Evolutionary conservation across 495 filamentous ascomycete genomes (phyloP).

Genomic region (Trypethelium eluteriae): DNA sequence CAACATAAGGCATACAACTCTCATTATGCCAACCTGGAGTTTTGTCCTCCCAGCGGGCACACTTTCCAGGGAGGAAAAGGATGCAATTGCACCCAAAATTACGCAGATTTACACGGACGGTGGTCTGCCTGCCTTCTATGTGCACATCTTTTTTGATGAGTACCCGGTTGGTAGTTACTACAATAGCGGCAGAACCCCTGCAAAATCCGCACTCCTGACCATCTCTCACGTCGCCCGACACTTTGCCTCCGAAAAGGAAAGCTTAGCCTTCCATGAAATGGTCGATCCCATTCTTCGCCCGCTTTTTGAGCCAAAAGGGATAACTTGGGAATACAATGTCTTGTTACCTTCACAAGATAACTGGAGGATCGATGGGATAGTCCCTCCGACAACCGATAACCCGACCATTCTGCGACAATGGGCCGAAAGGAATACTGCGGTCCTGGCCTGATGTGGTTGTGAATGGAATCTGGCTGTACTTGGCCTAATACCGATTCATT

Average conservation of each 20-base stretch:
- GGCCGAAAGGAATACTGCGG: background rate
- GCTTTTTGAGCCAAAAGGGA: background rate
- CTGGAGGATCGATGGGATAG: background rate
- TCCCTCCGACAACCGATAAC: background rate
- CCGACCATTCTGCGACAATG: background rate
- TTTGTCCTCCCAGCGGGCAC: background rate
- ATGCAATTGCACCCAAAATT: background rate
- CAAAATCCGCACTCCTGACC: background rate
- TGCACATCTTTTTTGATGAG: conserved; percentile 5
- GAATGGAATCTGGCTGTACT: too few relatives aligned
- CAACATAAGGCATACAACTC: too few relatives aligned
- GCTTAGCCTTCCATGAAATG: background rate
- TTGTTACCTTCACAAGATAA: conserved; percentile 3
- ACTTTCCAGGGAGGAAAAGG: background rate
- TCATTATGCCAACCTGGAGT: background rate
- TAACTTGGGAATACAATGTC: conserved; percentile 5
- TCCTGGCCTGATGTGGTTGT: background rate
- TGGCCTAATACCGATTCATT: too few relatives aligned
- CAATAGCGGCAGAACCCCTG: background rate
- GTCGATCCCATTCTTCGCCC: background rate
- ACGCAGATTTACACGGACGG: background rate
- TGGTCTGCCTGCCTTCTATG: background rate
- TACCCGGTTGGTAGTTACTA: conserved; percentile 1
- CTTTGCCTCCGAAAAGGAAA: background rate
- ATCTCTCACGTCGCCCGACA: conserved; percentile 4